These are phyloP conservation scores for Blastocystis sp. DNA, from an alignment of 352 stramenopile genomes.

Conservation along the genomic window DNA sequence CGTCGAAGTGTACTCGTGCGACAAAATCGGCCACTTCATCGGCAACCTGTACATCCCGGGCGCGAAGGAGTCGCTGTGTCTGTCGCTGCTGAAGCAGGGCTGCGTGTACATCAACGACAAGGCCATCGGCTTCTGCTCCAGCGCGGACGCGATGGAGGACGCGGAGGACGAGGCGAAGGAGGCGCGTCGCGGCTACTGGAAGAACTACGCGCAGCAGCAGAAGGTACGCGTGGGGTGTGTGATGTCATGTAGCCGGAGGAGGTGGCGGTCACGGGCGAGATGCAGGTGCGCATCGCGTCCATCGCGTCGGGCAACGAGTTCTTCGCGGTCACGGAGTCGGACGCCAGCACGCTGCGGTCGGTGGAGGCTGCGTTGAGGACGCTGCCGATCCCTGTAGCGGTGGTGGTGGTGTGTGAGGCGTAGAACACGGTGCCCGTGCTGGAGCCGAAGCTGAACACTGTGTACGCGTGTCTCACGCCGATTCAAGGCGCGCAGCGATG, in stretches of 20 bases:
- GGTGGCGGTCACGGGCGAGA: conserved; percentile 79
- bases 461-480: not conserved
- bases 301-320: conserved; percentile 91
- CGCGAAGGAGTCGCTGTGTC: conserved; percentile 77
- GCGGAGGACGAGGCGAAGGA: conserved; percentile 86
- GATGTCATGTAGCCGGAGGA: conserved; percentile 76
- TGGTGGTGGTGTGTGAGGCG: conserved; percentile 89
- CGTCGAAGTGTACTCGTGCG: conserved; percentile 89
- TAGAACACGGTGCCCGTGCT: conserved; percentile 78
- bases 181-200: conserved; percentile 92
- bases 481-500: not conserved
- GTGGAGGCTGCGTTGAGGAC: conserved; percentile 11
- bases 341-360: conserved; percentile 75
- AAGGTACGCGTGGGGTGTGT: conserved; percentile 76
- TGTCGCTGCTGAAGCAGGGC: conserved; percentile 87
- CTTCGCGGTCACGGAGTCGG: conserved; percentile 88
- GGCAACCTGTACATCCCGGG: conserved; percentile 82
- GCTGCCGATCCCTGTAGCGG: conserved; percentile 84
- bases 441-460: not conserved
- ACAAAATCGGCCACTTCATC: conserved; percentile 88
- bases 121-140: conserved; percentile 87
- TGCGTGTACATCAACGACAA: conserved; percentile 81
- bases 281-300: conserved; percentile 87
- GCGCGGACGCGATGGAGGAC: conserved; percentile 81
- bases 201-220: conserved; percentile 81